Base-by-base conservation (phyloP, 2,329 filamentous ascomycete genomes). In the Geosmithia putterillii region DNA sequence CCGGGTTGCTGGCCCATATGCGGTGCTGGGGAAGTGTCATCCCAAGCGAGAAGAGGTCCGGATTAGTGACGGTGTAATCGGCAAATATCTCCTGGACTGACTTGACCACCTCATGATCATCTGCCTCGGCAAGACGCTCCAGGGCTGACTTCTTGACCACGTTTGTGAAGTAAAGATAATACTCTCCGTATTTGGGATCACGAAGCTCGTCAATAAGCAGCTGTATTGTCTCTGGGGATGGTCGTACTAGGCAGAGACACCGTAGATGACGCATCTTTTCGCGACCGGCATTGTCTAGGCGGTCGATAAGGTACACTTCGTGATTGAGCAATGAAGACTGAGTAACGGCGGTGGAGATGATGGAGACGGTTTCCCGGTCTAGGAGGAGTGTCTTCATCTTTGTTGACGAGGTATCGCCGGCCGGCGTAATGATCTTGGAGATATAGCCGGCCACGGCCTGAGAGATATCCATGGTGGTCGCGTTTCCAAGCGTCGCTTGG, bases 361-460 rank as follows among this genome's bases (percentile, higher is more conserved):
- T 94, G 15, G 86, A 79, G 19, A 96, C 83, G 51, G 92, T 98
- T 64, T 96, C 92, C 65, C 79, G 83, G 63, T 98, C 92, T 53
- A 98, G 71, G 49, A 98, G 70, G 45, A 98, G 70, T 47, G 96
- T 92, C 79, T 98, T 98, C 92, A 98, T 98, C 71, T 95, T 96
- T 37, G 86, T 77, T 19, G 86, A 81, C 42, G 78, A 71, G 57
- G 69, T 73, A 65, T 95, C 88, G 57, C 86, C 86, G 18, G 54
- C 50, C 38, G 61, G 56, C 51, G 86, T 83, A 62, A 96, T 81
- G 79, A 98, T 95, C 75, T 89, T 95, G 62, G 83, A 83, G 72
- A 98, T 83, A 71, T 98, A 98, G 66, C 87, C 85, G 55, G 89
- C 83, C 58, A 95, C 82, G 52, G 89, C 86, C 61, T 94, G 84